Base-by-base conservation (phyloP, 768 basidiomycete species). In the Mycena albidolilacea region DNA sequence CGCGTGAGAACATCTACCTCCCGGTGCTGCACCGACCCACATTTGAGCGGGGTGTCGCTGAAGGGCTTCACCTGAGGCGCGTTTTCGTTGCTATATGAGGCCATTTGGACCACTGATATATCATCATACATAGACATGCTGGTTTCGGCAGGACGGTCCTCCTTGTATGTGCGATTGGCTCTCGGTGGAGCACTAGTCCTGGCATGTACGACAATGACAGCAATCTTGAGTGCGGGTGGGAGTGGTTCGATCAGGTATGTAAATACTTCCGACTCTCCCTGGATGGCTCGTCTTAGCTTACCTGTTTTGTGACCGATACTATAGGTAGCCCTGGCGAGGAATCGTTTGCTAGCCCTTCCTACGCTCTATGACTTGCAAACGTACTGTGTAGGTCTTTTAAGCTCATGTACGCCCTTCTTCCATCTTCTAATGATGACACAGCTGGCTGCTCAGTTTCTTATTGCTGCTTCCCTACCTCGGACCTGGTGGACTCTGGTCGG, bases 11-110 rank as follows among this genome's bases (percentile, higher is more conserved):
- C 76, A 71, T 85, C 21, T 83, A 87, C 66, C 76, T 88, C 0
- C 94, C 95, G 0, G 84, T 97, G 5, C 84, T 97, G 6, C 95
- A 96, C 74, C 87, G 91, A 3, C 90, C 90, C 0, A 88, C 89
- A 3, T 95, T 97, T 75, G 86, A 91, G 54, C 82, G 83, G 30
- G 83, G 84, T 23, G 75, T 92, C 41, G 77, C 77, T 1, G 85
- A 88, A 7, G 87, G 87, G 0, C 76, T 90, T 3, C 90, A 94
- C 75, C 78, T 85, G n/a, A 80, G 75, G 0, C 30, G 30, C 3
- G 30, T 30, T 30, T 30, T 30, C 30, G 30, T 30, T 30, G 30
- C 30, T 30, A 30, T 30, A 30, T 30, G 30, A 30, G 30, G 6
- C 0, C 14, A 2, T 39, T 1, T 0, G 38, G 5, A 11, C 4